Percentiles rank a stretch among this genome's conserved stretches.
These are phyloP conservation scores for Trichoderma sp. DNA, from an alignment of 2,329 filamentous ascomycete genomes.

Conservation along the genomic window DNA sequence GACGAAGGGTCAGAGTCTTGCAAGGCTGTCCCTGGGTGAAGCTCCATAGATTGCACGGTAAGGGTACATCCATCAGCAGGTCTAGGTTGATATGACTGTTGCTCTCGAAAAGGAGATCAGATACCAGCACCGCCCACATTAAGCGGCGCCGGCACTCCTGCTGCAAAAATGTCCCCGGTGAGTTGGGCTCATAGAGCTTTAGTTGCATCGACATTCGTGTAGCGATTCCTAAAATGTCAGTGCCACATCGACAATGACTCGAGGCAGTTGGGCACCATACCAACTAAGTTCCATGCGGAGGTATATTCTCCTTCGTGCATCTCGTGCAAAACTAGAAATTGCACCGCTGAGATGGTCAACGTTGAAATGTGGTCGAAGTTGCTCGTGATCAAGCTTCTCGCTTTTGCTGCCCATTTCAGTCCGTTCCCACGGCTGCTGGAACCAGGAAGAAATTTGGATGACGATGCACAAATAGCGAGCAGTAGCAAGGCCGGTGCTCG, in stretches of 20 bases:
- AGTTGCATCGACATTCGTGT: conserved; percentile 6
- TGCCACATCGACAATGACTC: neutral
- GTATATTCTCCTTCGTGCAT: conserved; percentile 8
- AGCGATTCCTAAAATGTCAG: conserved; percentile 8
- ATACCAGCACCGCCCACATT: conserved; percentile 7
- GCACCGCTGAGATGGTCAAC: neutral
- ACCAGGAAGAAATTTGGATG: conserved; percentile 5
- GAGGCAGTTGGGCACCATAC: conserved; percentile 4
- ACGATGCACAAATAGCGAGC: conserved; percentile 4
- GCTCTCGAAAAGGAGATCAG: conserved; percentile 3
- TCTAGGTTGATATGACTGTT: conserved; percentile 6
- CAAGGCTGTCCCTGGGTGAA: conserved; percentile 4
- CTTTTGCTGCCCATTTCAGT: conserved; percentile 3
- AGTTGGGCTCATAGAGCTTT: conserved; percentile 3
- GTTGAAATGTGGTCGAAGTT: neutral
- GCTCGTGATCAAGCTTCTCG: conserved; percentile 1
- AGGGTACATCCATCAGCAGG: conserved; percentile 2
- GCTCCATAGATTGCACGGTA: conserved; percentile 7
- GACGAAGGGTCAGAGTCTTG: conserved; percentile 2
- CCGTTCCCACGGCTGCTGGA: conserved; percentile 3
- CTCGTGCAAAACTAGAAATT: conserved; percentile 6
- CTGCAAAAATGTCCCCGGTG: conserved; percentile 2
- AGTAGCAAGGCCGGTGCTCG: neutral
- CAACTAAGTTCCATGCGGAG: conserved; percentile 3
- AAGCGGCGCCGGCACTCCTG: conserved; percentile 4